phyloP scores from a whole-genome alignment of 1,139 yeast species.

The Pichia sp. region DNA sequence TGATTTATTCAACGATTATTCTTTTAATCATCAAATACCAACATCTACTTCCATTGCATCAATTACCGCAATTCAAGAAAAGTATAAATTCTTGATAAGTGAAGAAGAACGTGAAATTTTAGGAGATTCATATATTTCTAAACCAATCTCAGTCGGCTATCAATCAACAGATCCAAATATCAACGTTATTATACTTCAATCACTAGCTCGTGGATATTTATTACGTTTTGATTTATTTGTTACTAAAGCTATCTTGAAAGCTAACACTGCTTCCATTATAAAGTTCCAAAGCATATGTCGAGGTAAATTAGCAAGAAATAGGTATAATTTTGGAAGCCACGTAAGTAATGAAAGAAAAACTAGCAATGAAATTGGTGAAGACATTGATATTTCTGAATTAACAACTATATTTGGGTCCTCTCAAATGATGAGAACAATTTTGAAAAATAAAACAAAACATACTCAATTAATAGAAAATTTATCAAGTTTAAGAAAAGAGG shows the following conservation, averaged over 20 bases:
- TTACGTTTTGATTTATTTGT: slow-evolving; percentile 59
- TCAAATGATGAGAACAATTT: slow-evolving; percentile 14
- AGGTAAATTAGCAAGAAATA: slow-evolving; percentile 23
- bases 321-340: slow-evolving; percentile 10
- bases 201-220: slow-evolving; percentile 60
- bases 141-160: neutral
- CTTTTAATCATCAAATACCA: neutral
- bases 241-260: slow-evolving; percentile 50
- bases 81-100: slow-evolving; percentile 12
- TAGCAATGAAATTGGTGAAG: slow-evolving; percentile 1
- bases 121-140: neutral
- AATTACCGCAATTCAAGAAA: slow-evolving; percentile 15
- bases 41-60: slow-evolving; percentile 13
- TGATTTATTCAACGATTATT: slow-evolving; percentile 11
- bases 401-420: slow-evolving; percentile 16
- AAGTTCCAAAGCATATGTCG: slow-evolving; percentile 32
- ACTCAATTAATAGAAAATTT: slow-evolving; percentile 18
- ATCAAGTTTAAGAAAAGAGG: slow-evolving; percentile 19
- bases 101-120: slow-evolving; percentile 16
- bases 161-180: too few species aligned
- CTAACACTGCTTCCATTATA: slow-evolving; percentile 45
- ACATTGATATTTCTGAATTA: neutral
- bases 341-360: slow-evolving; percentile 13
- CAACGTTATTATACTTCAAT: slow-evolving; percentile 39
- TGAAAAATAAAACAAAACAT: slow-evolving; percentile 21